phyloP scores from a whole-genome alignment of 2,329 filamentous ascomycete genomes.

The Xylaria sp. region DNA sequence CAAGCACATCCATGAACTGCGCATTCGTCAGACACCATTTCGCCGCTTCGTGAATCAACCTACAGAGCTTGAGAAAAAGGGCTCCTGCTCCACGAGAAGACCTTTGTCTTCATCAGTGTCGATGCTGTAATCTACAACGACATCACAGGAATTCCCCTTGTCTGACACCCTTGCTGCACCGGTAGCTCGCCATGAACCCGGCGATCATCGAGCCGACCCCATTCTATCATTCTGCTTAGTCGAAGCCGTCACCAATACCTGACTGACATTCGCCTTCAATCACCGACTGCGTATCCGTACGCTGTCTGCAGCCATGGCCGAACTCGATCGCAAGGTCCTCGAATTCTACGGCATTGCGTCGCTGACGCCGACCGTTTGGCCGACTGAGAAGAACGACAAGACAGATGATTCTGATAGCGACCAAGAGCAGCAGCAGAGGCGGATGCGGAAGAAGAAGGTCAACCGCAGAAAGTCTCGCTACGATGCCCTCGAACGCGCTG shows the following conservation, averaged over 20 bases:
- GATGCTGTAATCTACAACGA: background rate
- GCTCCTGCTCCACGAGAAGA: background rate
- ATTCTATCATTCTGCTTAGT: background rate
- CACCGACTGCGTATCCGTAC: slow-evolving; percentile 12
- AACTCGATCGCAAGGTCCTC: slow-evolving; percentile 70
- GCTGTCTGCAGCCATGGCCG: slow-evolving; percentile 46
- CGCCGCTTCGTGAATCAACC: too few species aligned
- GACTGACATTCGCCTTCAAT: background rate
- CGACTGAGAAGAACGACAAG: slow-evolving; percentile 61
- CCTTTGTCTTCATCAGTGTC: background rate
- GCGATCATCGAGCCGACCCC: background rate
- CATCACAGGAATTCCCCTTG: background rate
- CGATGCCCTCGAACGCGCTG: slow-evolving; percentile 73
- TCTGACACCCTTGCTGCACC: background rate
- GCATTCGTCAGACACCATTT: background rate
- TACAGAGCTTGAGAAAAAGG: too few species aligned
- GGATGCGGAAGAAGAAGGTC: slow-evolving; percentile 42
- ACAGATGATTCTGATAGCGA: slow-evolving; percentile 62
- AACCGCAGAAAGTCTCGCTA: slow-evolving; percentile 70
- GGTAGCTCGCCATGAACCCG: background rate
- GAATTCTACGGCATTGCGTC: slow-evolving; percentile 85
- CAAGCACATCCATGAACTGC: background rate
- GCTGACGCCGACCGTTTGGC: slow-evolving; percentile 79
- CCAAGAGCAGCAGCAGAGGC: slow-evolving; percentile 43
- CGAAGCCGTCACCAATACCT: background rate